A percentile compares a stretch with the other conserved stretches of the same genome.
Conservation (phyloP, 2,329 filamentous ascomycete species). For the Clonostachys sp. region DNA sequence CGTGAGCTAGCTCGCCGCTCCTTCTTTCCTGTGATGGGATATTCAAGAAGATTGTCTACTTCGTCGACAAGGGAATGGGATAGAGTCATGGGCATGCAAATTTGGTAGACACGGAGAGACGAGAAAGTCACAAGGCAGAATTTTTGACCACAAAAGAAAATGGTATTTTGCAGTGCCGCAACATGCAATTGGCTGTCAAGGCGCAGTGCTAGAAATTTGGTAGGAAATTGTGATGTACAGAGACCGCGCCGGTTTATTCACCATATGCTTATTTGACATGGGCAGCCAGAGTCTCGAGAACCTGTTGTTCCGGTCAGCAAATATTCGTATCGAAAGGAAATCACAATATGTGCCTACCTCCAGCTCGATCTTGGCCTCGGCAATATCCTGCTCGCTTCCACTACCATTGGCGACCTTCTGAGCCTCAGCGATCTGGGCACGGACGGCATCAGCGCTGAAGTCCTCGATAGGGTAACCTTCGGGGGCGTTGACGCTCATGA, state of each 20-base stretch:
- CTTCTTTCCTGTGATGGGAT: too few relatives aligned
- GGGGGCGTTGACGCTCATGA: constrained; percentile 96
- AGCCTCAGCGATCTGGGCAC: constrained; percentile 86
- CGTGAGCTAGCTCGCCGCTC: too few relatives aligned
- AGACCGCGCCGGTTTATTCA: constrained; percentile 33
- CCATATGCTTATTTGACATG: constrained; percentile 70
- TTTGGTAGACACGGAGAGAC: too few relatives aligned
- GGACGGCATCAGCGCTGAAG: constrained; percentile 89
- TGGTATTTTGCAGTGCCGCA: neutral
- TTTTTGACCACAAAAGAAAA: neutral
- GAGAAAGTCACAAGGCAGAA: too few relatives aligned
- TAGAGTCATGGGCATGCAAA: too few relatives aligned
- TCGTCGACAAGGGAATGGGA: too few relatives aligned
- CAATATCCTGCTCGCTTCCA: constrained; percentile 95
- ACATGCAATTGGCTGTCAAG: too few relatives aligned
- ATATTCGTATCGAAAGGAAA: neutral
- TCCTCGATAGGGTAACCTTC: constrained; percentile 94
- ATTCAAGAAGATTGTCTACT: too few relatives aligned
- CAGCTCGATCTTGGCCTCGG: constrained; percentile 98
- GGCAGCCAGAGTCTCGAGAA: constrained; percentile 78
- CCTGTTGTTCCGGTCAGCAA: constrained; percentile 46
- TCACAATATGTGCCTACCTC: constrained; percentile 59
- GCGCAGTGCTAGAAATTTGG: neutral
- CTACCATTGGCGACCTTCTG: constrained; percentile 89
- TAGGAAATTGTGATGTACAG: constrained; percentile 32